Percentiles rank a stretch among this genome's conserved stretches.
These are phyloP conservation scores for Cryptosporidium tyzzeri DNA, from an alignment of 169 alveolate genomes.

Conservation along the genomic window DNA sequence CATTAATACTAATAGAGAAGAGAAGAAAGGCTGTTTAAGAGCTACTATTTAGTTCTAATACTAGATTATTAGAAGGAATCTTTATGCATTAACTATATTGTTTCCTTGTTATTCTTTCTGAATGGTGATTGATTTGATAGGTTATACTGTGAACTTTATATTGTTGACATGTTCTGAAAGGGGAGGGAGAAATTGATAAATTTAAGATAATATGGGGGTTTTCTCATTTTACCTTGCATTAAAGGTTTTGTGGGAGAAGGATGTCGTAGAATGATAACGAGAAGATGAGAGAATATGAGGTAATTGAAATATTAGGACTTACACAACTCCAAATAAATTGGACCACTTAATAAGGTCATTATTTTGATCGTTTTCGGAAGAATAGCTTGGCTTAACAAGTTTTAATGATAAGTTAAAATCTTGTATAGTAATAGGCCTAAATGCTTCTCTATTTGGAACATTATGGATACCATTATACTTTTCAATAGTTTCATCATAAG, in stretches of 20 bases:
- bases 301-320: background rate
- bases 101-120: background rate
- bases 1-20: background rate
- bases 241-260: background rate
- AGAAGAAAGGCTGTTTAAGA: background rate
- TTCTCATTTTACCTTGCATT: background rate
- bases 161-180: too few species aligned
- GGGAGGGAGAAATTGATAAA: too few species aligned
- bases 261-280: too few species aligned
- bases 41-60: background rate
- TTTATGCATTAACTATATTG: slow-evolving; percentile 8
- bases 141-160: too few species aligned
- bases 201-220: too few species aligned
- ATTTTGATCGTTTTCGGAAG: slow-evolving; percentile 44
- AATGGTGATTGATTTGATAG: background rate
- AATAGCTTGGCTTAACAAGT: slow-evolving; percentile 82
- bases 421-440: slow-evolving; percentile 84
- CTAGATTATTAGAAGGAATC: slow-evolving; percentile 6
- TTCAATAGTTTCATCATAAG: slow-evolving; percentile 89
- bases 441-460: slow-evolving; percentile 84
- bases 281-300: background rate
- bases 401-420: slow-evolving; percentile 87
- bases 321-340: slow-evolving; percentile 39
- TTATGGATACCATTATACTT: slow-evolving; percentile 86
- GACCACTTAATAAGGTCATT: slow-evolving; percentile 55